Evolutionary conservation across 2,329 filamentous ascomycete species (phyloP).

Genomic region (Claviceps monticola): DNA sequence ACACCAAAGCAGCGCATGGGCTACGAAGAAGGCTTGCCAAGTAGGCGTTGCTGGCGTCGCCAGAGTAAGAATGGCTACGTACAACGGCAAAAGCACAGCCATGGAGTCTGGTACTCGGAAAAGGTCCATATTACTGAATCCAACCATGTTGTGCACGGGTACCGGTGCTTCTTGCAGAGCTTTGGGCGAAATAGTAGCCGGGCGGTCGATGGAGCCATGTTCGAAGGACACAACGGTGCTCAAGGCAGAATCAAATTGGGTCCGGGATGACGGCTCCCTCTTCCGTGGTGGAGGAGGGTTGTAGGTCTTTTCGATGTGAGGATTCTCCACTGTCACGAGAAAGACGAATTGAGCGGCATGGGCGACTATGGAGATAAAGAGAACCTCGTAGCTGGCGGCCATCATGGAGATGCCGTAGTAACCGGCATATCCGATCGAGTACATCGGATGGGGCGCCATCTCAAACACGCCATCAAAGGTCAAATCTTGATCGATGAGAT

Average conservation of each 20-base stretch:
- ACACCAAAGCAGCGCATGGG: slow-evolving; percentile 71
- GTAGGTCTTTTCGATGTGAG: slow-evolving; percentile 96
- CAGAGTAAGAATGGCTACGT: slow-evolving; percentile 59
- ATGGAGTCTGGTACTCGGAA: slow-evolving; percentile 78
- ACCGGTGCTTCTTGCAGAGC: slow-evolving; percentile 34
- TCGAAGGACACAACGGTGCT: slow-evolving; percentile 13
- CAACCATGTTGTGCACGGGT: slow-evolving; percentile 71
- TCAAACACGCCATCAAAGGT: slow-evolving; percentile 98
- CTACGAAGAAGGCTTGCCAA: slow-evolving; percentile 67
- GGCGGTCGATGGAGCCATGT: slow-evolving; percentile 12
- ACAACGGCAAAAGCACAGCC: slow-evolving; percentile 60
- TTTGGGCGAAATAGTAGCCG: slow-evolving; percentile 8
- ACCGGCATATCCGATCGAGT: slow-evolving; percentile 92
- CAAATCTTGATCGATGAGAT: slow-evolving; percentile 90
- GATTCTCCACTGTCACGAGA: slow-evolving; percentile 82
- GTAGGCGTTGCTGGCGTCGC: slow-evolving; percentile 63
- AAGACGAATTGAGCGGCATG: slow-evolving; percentile 93
- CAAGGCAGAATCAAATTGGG: slow-evolving; percentile 16
- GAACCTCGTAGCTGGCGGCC: slow-evolving; percentile 92
- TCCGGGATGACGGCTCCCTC: slow-evolving; percentile 23
- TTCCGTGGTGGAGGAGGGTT: slow-evolving; percentile 72
- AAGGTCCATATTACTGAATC: slow-evolving; percentile 71
- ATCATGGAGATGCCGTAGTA: slow-evolving; percentile 98
- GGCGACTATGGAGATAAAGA: slow-evolving; percentile 91
- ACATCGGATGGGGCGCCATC: slow-evolving; percentile 98